A percentile compares a stretch with the other conserved stretches of the same genome.
Evolutionary conservation across 805 yeast species (phyloP).

Genomic region (Sugiyamaella marilandica): DNA sequence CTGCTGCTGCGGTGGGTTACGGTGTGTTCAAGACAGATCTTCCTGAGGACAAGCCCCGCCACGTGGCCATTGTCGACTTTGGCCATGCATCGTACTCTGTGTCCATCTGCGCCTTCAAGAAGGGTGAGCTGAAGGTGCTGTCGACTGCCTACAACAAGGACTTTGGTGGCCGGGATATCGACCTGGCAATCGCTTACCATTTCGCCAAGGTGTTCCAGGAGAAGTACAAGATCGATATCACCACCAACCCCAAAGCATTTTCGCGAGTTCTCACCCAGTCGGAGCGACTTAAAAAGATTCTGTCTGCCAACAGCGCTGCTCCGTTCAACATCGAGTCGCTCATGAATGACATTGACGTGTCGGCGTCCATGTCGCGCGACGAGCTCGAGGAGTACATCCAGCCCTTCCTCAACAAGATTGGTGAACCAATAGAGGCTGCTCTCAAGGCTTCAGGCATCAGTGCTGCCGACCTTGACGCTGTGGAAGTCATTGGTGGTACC

Average conservation of each 20-base stretch:
- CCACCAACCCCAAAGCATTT: constrained; percentile 90
- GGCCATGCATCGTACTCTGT: constrained; percentile 96
- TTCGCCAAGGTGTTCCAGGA: constrained; percentile 87
- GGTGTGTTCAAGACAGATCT: constrained; percentile 97
- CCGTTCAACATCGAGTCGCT: constrained; percentile 94
- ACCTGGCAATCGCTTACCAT: constrained; percentile 88
- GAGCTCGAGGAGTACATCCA: constrained; percentile 85
- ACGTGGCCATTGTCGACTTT: constrained; percentile 90
- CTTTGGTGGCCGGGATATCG: constrained; percentile 98
- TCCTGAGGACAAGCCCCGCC: constrained; percentile 89
- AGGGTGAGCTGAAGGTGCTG: constrained; percentile 90
- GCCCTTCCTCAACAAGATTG: constrained; percentile 74
- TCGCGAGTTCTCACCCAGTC: constrained; percentile 87
- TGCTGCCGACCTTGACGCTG: constrained; percentile 73
- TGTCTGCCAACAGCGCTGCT: constrained; percentile 92
- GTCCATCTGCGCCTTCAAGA: constrained; percentile 83
- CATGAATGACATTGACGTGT: constrained; percentile 95
- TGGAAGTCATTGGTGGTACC: constrained; percentile 97
- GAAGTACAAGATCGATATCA: constrained; percentile 90
- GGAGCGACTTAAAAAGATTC: constrained; percentile 90
- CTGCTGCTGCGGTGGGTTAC: constrained; percentile 98
- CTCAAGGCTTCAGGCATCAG: constrained; percentile 71
- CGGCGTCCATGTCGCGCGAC: constrained; percentile 82
- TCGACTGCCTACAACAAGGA: constrained; percentile 92
- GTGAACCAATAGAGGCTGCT: constrained; percentile 76